Base-by-base conservation (phyloP, 1,284 basidiomycete genomes). In the Tilletiaria anomala region DNA sequence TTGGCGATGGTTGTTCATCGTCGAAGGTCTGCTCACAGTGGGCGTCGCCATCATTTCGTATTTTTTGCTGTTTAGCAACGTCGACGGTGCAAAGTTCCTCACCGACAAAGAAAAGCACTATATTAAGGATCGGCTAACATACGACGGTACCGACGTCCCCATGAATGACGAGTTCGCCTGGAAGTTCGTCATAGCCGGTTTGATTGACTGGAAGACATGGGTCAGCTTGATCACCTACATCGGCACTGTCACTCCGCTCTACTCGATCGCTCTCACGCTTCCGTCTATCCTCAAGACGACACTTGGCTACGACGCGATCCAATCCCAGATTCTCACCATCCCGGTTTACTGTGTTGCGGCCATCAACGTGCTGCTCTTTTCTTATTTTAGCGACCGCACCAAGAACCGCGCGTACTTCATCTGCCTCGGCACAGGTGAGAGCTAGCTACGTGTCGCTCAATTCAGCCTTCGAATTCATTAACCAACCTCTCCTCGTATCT, bases 1-100 rank as follows among this genome's bases (percentile, higher is more conserved):
- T 0, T 56, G 54, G 54, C 31, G 16, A 1, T 48, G 37, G 26
- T 51, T 55, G 18, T 75, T 75, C 64, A 65, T 74, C 43, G 62
- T 75, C 32, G 74, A 75, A 48, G 74, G 73, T 39, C 63, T 69
- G 16, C 70, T 72, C 0, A 71, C 72, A 1, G 66, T 70, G 42
- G 37, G 69, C 14, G 59, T 67, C 24, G 71, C 72, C 35, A 47
- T 70, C 32, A 45, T 54, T 3, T 59, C 69, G 5, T 67, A 51
- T 42, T 59, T 58, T 29, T 17, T 49, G 2, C 45, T 56, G 35
- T 51, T 51, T 29, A 47, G 51, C 40, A 47, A 46, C 32, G 31
- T 56, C 39, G 45, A 51, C 38, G 44, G 47, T 37, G 52, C 53
- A n/a, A 42, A 45, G 26, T 59, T 53, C 45, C 40, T 59, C 5